Evolutionary conservation across 208 protist genomes (phyloP).

Genomic region (Acanthamoeba lenticulata): DNA sequence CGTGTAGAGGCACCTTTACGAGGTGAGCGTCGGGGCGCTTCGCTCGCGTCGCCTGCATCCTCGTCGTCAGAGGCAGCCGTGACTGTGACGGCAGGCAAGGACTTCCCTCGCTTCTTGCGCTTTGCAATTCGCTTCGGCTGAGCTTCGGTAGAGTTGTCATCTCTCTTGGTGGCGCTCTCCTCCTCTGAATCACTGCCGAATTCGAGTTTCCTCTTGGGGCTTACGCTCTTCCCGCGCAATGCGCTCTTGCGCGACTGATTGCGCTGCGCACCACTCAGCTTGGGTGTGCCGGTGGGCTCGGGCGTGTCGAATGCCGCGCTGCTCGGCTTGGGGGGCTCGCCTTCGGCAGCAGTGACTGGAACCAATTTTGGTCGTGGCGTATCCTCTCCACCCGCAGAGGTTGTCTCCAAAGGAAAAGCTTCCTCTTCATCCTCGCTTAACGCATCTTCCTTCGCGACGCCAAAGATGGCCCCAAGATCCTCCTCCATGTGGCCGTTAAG

Average conservation of each 20-base stretch:
- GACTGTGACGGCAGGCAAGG: neutral
- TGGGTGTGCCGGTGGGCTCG: neutral
- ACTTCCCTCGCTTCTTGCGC: slow-evolving; percentile 5
- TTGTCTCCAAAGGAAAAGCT: neutral
- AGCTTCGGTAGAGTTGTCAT: neutral
- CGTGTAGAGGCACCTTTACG: neutral
- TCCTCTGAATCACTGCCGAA: neutral
- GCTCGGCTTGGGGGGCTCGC: neutral
- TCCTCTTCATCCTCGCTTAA: neutral
- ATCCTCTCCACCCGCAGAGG: neutral
- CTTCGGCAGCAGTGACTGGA: neutral
- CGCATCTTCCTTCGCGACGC: neutral
- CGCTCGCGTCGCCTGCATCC: neutral
- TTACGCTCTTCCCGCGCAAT: neutral
- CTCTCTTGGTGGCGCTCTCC: neutral
- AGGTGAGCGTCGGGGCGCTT: neutral
- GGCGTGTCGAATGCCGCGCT: slow-evolving; percentile 6
- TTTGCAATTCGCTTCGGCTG: neutral
- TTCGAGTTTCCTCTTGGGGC: slow-evolving; percentile 5
- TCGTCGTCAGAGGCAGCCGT: neutral
- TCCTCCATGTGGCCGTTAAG: neutral
- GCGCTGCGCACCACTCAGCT: neutral
- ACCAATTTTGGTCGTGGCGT: neutral
- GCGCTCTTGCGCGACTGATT: neutral
- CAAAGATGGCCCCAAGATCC: slow-evolving; percentile 24